Evolutionary conservation across 768 basidiomycete genomes (phyloP).

Genomic region (Leucosporidium yakuticum): DNA sequence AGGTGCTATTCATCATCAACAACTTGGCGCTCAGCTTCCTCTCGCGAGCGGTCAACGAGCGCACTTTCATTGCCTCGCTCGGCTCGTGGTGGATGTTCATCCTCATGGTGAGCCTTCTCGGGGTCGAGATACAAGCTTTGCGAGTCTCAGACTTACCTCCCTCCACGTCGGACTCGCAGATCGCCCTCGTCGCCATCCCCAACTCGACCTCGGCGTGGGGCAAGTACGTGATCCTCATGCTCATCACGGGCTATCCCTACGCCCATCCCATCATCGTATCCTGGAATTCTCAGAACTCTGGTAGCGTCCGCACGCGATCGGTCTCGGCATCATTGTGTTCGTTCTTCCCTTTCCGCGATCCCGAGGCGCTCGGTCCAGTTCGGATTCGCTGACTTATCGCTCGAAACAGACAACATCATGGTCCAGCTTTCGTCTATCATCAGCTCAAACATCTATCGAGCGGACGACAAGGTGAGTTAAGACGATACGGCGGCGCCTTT

Average conservation of each 20-base stretch:
- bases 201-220: slow-evolving; percentile 23
- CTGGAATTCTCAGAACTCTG: slow-evolving; percentile 41
- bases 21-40: slow-evolving; percentile 33
- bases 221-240: slow-evolving; percentile 36
- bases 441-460: slow-evolving; percentile 37
- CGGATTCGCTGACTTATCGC: too few species aligned
- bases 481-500: too few species aligned
- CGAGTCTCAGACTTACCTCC: too few species aligned
- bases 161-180: too few species aligned
- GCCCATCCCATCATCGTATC: slow-evolving; percentile 38
- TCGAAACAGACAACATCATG: slow-evolving; percentile 44
- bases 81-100: slow-evolving; percentile 23
- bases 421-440: slow-evolving; percentile 42
- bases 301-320: slow-evolving; percentile 41
- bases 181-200: slow-evolving; percentile 38
- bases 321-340: too few species aligned
- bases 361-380: too few species aligned
- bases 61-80: slow-evolving; percentile 34
- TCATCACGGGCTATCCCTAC: slow-evolving; percentile 42
- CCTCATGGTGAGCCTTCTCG: too few species aligned
- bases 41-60: slow-evolving; percentile 33
- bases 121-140: too few species aligned
- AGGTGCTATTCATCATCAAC: slow-evolving; percentile 39
- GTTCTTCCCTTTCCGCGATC: too few species aligned
- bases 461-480: too few species aligned